Conservation (phyloP, 2,329 filamentous ascomycete species). For the Fusarium sp. region DNA sequence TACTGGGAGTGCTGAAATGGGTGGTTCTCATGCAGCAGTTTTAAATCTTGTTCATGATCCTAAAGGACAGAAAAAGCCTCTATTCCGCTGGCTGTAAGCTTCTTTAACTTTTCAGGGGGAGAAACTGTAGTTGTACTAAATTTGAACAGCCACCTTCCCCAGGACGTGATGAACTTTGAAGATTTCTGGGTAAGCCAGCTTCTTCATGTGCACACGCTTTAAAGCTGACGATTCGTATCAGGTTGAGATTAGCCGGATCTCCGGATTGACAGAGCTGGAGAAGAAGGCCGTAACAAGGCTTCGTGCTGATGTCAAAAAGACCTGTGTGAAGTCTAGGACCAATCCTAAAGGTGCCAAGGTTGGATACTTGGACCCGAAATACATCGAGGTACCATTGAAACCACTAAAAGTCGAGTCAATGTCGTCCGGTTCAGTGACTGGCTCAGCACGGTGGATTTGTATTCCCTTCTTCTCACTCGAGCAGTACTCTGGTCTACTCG, state of each 20-base stretch:
- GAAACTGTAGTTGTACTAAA: conserved; percentile 22
- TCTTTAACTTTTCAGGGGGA: fast-evolving
- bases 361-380: conserved; percentile 54
- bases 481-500: conserved; percentile 52
- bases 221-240: conserved; percentile 14
- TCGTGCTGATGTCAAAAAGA: conserved; percentile 50
- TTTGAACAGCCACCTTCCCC: conserved; percentile 48
- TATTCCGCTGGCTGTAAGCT: conserved; percentile 56
- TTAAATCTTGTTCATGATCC: conserved; percentile 50
- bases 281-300: conserved; percentile 49
- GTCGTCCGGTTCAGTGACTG: conserved; percentile 7
- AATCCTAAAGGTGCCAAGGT: conserved; percentile 52
- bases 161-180: conserved; percentile 55
- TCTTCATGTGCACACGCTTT: fast-evolving
- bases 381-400: conserved; percentile 50
- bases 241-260: conserved; percentile 49
- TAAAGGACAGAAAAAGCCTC: conserved; percentile 44
- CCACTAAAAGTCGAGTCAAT: conserved; percentile 31
- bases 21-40: conserved; percentile 48
- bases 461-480: conserved; percentile 60
- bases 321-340: conserved; percentile 49
- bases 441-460: conserved; percentile 53
- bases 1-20: conserved; percentile 50
- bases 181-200: conserved; percentile 49
- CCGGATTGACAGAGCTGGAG: conserved; percentile 48